A percentile compares a stretch with the other conserved stretches of the same genome.
phyloP scores from a whole-genome alignment of 139 green algal species.

The Haematococcus lacustris region DNA sequence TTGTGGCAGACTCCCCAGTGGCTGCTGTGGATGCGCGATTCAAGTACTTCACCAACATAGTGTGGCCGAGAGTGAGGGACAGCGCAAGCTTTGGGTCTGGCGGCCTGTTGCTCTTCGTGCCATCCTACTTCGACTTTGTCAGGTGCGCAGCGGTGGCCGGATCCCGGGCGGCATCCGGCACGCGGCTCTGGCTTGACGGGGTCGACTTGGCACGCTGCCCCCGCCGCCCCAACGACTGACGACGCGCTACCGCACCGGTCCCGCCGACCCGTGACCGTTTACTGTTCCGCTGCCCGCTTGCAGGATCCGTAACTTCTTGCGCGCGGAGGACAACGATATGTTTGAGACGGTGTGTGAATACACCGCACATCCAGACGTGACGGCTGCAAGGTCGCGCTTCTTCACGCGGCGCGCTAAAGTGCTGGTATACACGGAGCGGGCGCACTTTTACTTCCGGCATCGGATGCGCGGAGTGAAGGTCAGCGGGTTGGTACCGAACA shows the following conservation, averaged over 20 bases:
- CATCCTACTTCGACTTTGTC: constrained; percentile 96
- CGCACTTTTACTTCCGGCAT: constrained; percentile 90
- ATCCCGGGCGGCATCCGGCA: no score
- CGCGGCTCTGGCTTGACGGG: no score
- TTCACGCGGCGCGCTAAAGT: constrained; percentile 58
- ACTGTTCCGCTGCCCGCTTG: background rate
- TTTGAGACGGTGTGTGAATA: constrained; percentile 78
- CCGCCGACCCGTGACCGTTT: no score
- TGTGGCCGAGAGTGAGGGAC: constrained; percentile 75
- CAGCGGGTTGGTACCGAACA: background rate
- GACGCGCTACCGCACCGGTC: no score
- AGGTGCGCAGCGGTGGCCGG: constrained; percentile 24
- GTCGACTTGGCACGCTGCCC: no score
- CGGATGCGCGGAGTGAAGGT: constrained; percentile 70
- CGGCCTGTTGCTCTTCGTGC: constrained; percentile 73
- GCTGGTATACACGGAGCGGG: constrained; percentile 90
- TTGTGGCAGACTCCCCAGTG: constrained; percentile 31
- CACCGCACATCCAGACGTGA: constrained; percentile 55
- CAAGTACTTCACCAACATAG: constrained; percentile 66
- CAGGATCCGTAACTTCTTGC: constrained; percentile 57
- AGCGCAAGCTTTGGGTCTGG: constrained; percentile 17
- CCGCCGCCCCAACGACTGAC: no score
- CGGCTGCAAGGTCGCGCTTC: constrained; percentile 53
- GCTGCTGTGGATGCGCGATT: constrained; percentile 66
- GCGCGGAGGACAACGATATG: constrained; percentile 32